A percentile compares a stretch with the other conserved stretches of the same genome.
Evolutionary conservation across 345 rosid species (phyloP).

Genomic region (Brassica juncea): DNA sequence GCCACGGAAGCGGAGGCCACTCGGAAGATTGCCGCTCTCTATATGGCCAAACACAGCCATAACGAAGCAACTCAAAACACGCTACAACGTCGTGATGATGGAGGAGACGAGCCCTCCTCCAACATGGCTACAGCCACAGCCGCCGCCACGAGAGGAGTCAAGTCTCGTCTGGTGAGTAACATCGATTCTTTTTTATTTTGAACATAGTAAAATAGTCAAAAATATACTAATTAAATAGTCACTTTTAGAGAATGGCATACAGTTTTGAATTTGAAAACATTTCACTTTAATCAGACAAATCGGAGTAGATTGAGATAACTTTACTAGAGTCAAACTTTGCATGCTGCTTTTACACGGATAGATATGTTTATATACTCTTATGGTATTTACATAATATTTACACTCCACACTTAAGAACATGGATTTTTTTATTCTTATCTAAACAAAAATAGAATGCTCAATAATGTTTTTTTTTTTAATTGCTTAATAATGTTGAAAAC

Average conservation of each 20-base stretch:
- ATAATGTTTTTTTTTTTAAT: background rate
- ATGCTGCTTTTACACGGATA: slow-evolving; percentile 28
- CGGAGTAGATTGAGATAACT: slow-evolving; percentile 2
- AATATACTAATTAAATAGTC: background rate
- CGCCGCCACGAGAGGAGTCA: slow-evolving; percentile 35
- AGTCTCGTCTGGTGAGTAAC: slow-evolving; percentile 57
- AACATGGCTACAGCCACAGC: background rate
- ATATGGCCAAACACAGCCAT: slow-evolving; percentile 30
- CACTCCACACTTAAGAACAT: background rate
- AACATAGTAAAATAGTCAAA: background rate
- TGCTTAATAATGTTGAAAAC: slow-evolving; percentile 9
- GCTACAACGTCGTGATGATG: background rate
- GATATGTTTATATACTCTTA: background rate
- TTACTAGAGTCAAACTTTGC: slow-evolving; percentile 29
- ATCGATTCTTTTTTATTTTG: background rate
- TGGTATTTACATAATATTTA: background rate
- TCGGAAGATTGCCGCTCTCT: slow-evolving; percentile 49
- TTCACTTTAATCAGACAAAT: slow-evolving; percentile 1
- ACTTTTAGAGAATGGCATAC: background rate
- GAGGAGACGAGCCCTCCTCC: slow-evolving; percentile 18
- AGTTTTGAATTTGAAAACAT: background rate
- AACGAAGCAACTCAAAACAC: slow-evolving; percentile 1
- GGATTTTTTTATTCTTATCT: background rate
- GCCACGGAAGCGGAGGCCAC: slow-evolving; percentile 62
- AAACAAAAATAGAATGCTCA: background rate